phyloP scores from a whole-genome alignment of 106 monocot genomes.

The Apostasia shenzhenica region DNA sequence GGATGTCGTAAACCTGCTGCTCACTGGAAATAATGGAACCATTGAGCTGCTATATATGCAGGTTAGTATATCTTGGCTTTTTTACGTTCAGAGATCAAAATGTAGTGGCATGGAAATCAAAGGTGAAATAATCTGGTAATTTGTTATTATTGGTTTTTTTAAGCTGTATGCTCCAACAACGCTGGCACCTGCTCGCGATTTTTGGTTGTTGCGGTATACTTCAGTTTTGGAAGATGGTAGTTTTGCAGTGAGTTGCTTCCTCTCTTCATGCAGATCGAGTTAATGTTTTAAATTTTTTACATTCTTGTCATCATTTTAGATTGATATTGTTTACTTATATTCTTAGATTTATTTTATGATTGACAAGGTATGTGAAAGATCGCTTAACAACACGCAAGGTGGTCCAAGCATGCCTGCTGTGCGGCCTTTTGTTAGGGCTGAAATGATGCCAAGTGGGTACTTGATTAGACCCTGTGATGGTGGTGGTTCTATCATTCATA shows the following conservation, averaged over 20 bases:
- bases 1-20: slow-evolving; percentile 51
- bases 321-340: background rate
- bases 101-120: background rate
- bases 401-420: slow-evolving; percentile 60
- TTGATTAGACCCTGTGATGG: slow-evolving; percentile 65
- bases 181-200: slow-evolving; percentile 68
- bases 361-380: slow-evolving; percentile 66
- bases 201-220: slow-evolving; percentile 68
- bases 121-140: background rate
- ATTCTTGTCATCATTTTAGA: background rate
- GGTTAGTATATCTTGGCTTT: slow-evolving; percentile 12
- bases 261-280: background rate
- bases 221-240: slow-evolving; percentile 70
- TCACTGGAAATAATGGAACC: slow-evolving; percentile 49
- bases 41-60: slow-evolving; percentile 79
- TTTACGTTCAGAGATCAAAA: background rate
- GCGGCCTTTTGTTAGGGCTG: slow-evolving; percentile 53
- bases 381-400: slow-evolving; percentile 46
- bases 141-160: background rate
- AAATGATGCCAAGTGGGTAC: slow-evolving; percentile 68
- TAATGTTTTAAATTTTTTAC: background rate
- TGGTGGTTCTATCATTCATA: slow-evolving; percentile 15
- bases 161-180: slow-evolving; percentile 71
- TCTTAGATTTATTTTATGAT: background rate
- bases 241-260: slow-evolving; percentile 37